A percentile compares a stretch with the other conserved stretches of the same genome.
Evolutionary conservation across 306 rosid genomes (phyloP).

Genomic region (Quercus aquifolioides): DNA sequence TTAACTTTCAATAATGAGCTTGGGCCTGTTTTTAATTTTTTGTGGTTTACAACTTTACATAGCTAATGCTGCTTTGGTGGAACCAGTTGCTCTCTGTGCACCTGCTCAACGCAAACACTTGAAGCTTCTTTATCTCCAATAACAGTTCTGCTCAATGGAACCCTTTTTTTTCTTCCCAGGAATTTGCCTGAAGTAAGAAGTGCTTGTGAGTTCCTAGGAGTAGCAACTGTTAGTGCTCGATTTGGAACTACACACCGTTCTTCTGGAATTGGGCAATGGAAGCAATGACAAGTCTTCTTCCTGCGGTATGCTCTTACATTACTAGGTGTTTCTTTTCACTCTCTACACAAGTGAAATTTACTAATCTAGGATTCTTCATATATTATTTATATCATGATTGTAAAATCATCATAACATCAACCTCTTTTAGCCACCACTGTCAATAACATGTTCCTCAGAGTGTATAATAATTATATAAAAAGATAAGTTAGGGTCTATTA

Average conservation of each 20-base stretch:
- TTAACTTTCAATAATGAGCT: neutral
- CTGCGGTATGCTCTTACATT: slow-evolving; percentile 43
- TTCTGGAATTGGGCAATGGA: slow-evolving; percentile 98
- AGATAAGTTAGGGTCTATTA: neutral
- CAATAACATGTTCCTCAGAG: neutral
- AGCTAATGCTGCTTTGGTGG: slow-evolving; percentile 7
- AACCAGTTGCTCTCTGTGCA: neutral
- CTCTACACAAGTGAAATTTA: neutral
- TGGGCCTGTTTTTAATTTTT: slow-evolving; percentile 17
- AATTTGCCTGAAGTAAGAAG: slow-evolving; percentile 93
- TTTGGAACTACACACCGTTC: slow-evolving; percentile 91
- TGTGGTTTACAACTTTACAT: neutral
- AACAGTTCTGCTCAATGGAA: neutral
- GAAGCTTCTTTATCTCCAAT: neutral
- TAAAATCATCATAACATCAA: neutral
- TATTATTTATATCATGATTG: neutral
- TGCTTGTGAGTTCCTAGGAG: slow-evolving; percentile 76
- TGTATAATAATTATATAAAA: neutral
- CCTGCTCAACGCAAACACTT: neutral
- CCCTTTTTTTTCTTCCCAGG: slow-evolving; percentile 34
- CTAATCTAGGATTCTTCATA: neutral
- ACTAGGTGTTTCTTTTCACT: neutral
- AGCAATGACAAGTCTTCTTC: slow-evolving; percentile 70
- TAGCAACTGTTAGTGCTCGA: slow-evolving; percentile 94
- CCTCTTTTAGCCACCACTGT: neutral